Evolutionary conservation across 768 basidiomycete genomes (phyloP), one percentile per base, ranked within the genome.

Genomic region (Dictyophora rubrovolvata): DNA sequence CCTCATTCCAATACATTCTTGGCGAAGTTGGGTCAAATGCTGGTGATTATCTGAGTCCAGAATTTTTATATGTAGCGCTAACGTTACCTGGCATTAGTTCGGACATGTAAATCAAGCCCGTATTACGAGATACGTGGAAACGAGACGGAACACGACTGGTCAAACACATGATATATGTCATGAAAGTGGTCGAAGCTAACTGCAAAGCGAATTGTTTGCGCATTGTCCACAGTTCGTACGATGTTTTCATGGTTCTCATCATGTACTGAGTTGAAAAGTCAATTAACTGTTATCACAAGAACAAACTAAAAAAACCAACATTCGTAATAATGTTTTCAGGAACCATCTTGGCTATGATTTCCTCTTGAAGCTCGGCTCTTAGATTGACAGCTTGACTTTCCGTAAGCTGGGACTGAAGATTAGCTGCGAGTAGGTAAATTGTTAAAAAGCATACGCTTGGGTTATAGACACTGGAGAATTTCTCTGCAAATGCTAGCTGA

Each of bases 161-260:
- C 34, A 97, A 77, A 64, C 82, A 87, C 65, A 96, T 81, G 28
- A 89, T 76, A 68, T 87, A 95, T 16, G 93, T 93, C 82, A 95
- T 86, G 78, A 97, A 98, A 65, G 89, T 87, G 48, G 82, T 83
- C 1, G 89, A 80, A 6, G 96, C 92, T 37, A 93, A 75, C 68
- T 98, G 94, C 46, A 87, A 70, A 9, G 94, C 86, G 71, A 98
- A 96, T 72, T 97, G 94, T 73, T 96, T 98, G 61, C 96, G 84
- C 84, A 98, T 93, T 61, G 89, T 80, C 95, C 95, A 99, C 2
- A 98, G 78, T 65, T 93, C 90, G 59, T 82, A 81, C 5, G 94
- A 84, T 1, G 79, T 80, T 50, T 79, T 74, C 90, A 97, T 95
- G 21, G 87, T 86, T 35, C 81, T 82, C 46, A 84, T 77, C 88